A percentile compares a stretch with the other conserved stretches of the same genome.
Evolutionary conservation across 2,329 filamentous ascomycete genomes (phyloP).

Genomic region (Colletotrichum falcatum): DNA sequence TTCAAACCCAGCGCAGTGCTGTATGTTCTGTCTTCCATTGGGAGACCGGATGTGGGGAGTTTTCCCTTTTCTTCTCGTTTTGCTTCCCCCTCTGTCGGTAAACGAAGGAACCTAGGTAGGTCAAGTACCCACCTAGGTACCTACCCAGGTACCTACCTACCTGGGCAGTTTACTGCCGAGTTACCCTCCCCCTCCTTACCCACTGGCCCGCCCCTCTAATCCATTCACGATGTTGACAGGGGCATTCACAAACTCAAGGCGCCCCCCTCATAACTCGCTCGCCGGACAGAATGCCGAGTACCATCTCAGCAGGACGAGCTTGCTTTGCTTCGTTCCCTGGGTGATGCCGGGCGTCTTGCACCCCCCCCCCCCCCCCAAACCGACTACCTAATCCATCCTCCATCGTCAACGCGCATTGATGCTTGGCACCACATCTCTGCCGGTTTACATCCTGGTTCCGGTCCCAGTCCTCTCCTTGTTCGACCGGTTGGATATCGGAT

Average conservation of each 20-base stretch:
- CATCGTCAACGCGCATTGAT: slow-evolving; percentile 35
- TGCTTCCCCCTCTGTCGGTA: not conserved
- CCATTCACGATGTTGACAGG: not conserved
- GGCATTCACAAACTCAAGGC: slow-evolving; percentile 1
- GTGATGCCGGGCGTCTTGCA: not conserved
- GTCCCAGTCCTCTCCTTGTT: slow-evolving; percentile 15
- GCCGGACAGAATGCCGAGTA: slow-evolving; percentile 34
- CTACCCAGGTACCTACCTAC: too few species aligned
- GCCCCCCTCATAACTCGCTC: slow-evolving; percentile 9
- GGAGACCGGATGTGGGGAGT: too few species aligned
- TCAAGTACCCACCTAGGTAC: not conserved
- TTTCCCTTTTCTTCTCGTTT: too few species aligned
- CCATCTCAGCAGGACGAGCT: not conserved
- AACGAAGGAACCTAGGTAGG: not conserved
- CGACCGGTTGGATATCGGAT: slow-evolving; percentile 33
- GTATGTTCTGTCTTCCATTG: not conserved
- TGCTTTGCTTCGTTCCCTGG: not conserved
- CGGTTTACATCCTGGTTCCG: slow-evolving; percentile 15
- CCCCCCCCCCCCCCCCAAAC: too few species aligned
- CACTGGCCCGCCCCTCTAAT: not conserved
- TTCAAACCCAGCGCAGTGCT: not conserved
- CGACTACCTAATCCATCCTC: too few species aligned
- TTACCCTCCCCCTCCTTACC: slow-evolving; percentile 26
- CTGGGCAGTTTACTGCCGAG: not conserved
- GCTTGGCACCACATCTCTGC: slow-evolving; percentile 19